Evolutionary conservation across 805 yeast species (phyloP).

Genomic region (Wickerhamomyces hampshirensis): DNA sequence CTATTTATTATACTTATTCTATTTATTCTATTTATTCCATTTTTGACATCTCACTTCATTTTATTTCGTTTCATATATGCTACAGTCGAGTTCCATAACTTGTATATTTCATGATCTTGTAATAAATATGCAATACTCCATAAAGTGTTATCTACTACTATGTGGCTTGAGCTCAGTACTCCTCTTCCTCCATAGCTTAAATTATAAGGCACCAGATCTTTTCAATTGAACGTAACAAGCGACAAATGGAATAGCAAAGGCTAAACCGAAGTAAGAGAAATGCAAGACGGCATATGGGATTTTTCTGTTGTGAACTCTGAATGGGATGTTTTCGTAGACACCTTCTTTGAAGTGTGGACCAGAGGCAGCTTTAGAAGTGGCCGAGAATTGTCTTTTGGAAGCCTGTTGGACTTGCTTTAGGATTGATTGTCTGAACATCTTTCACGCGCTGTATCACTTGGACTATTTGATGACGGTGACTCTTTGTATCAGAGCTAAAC

Average conservation of each 20-base stretch:
- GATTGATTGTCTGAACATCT: constrained; percentile 1
- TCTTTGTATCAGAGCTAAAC: no score
- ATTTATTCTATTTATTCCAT: constrained; percentile 2
- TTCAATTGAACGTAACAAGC: constrained; percentile 77
- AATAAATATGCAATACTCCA: neutral
- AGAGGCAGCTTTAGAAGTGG: constrained; percentile 36
- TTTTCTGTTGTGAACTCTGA: constrained; percentile 89
- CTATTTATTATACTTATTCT: constrained; percentile 5
- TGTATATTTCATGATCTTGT: neutral
- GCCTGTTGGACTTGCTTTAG: constrained; percentile 29
- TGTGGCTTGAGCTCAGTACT: no score
- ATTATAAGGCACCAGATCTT: constrained; percentile 68
- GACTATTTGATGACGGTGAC: no score
- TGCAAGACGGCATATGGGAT: constrained; percentile 82
- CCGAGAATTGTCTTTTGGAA: constrained; percentile 39
- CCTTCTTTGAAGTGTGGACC: constrained; percentile 63
- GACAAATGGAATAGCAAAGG: constrained; percentile 73
- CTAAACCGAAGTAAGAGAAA: constrained; percentile 71
- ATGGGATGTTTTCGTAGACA: constrained; percentile 88
- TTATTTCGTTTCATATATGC: neutral
- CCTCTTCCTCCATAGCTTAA: no score
- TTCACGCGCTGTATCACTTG: no score
- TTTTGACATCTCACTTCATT: constrained; percentile 1
- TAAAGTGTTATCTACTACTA: no score
- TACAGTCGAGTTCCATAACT: neutral